Evolutionary conservation across 1,284 basidiomycete genomes (phyloP).

Genomic region (Pseudomicrostroma phylloplanum): DNA sequence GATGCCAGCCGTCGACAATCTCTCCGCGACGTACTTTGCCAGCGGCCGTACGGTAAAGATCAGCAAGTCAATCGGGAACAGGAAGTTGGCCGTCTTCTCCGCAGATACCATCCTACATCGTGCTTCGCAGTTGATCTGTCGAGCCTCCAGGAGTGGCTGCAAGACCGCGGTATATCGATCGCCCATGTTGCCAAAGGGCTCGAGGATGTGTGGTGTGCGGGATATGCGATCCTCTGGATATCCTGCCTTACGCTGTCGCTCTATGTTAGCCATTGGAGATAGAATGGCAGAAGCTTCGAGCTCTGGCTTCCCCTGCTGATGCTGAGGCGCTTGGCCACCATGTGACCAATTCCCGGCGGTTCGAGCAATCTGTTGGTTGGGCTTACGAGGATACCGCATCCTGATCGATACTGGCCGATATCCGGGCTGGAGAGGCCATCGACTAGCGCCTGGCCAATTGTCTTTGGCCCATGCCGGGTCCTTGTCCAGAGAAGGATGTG

Average conservation of each 20-base stretch:
- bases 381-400: slow-evolving; percentile 13
- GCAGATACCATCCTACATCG: slow-evolving; percentile 29
- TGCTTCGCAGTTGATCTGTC: slow-evolving; percentile 30
- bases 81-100: slow-evolving; percentile 50
- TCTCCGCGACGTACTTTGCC: slow-evolving; percentile 70
- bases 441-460: slow-evolving; percentile 23
- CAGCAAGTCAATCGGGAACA: slow-evolving; percentile 74
- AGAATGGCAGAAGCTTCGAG: slow-evolving; percentile 29
- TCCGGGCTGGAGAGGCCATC: slow-evolving; percentile 36
- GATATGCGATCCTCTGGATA: slow-evolving; percentile 16
- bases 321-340: slow-evolving; percentile 6
- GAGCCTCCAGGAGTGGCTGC: slow-evolving; percentile 21
- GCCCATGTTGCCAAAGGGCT: slow-evolving; percentile 28
- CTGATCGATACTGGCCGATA: slow-evolving; percentile 35
- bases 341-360: slow-evolving; percentile 5
- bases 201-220: slow-evolving; percentile 1
- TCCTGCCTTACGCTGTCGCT: slow-evolving; percentile 9
- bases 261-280: slow-evolving; percentile 18
- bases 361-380: neutral
- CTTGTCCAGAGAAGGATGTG: slow-evolving; percentile 18
- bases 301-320: slow-evolving; percentile 11
- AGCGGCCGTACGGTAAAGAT: slow-evolving; percentile 89
- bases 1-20: slow-evolving; percentile 64
- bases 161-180: slow-evolving; percentile 28
- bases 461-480: slow-evolving; percentile 23